These are phyloP conservation scores for Aspergillus sp. DNA, from an alignment of 2,329 filamentous ascomycete genomes.

Conservation along the genomic window DNA sequence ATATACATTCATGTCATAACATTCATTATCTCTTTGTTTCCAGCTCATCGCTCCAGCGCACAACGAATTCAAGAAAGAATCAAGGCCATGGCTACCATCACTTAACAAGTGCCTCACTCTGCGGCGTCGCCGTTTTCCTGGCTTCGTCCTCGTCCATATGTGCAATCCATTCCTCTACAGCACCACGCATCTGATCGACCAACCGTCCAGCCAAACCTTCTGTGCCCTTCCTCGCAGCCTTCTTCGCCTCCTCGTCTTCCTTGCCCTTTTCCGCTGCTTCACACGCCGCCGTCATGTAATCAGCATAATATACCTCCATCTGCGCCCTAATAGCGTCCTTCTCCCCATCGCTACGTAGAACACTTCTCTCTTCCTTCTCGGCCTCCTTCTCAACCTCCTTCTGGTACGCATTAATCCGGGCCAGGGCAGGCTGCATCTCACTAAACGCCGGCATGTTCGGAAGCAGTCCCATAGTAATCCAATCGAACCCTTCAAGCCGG, in stretches of 20 bases:
- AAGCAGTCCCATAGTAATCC: conserved; percentile 24
- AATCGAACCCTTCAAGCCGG: conserved; percentile 22
- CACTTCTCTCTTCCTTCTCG: no score
- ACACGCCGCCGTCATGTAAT: background rate
- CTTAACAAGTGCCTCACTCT: no score
- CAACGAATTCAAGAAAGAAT: no score
- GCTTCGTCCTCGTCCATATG: background rate
- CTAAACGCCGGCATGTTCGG: conserved; percentile 20
- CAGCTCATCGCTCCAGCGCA: no score
- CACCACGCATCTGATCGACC: background rate
- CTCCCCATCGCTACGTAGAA: background rate
- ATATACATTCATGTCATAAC: no score
- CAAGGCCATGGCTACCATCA: background rate
- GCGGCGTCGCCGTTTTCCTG: no score
- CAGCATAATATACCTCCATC: background rate
- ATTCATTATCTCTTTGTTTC: no score
- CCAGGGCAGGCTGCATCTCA: conserved; percentile 23
- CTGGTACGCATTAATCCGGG: conserved; percentile 17
- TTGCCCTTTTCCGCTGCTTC: background rate
- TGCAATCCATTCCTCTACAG: background rate
- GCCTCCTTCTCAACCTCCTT: conserved; percentile 2
- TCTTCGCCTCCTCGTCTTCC: background rate
- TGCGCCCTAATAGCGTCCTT: background rate
- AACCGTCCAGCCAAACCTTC: background rate
- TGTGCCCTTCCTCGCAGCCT: background rate